Evolutionary conservation across 495 filamentous ascomycete genomes (phyloP), one percentile per base, ranked within the genome.

Genomic region (Acidiella bohemica): DNA sequence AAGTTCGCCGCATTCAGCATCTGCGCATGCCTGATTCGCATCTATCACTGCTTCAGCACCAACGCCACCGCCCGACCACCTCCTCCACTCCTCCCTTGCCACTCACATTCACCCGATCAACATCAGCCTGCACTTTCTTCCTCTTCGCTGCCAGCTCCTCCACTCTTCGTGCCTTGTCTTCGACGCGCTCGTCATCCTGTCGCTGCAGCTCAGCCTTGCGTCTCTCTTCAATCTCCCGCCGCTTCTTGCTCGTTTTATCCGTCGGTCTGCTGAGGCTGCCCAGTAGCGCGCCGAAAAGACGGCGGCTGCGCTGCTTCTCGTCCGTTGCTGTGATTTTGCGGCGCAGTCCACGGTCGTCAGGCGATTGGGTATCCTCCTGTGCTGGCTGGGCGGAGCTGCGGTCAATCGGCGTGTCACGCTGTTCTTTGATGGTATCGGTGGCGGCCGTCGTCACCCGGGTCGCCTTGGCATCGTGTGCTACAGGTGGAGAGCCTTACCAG

Each of bases 171-270:
- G 71, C 75, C 53, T 72, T 74, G 50, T 72, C 67, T 53, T 85
- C 82, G 47, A 80, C 71, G 36, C 71, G 67, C 58, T 80, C 76
- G 48, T 76, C 75, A 51, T 73, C 76, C 60, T 85, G 80, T 48
- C 73, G 63, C 53, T 80, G 77, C 29, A 80, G 66, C 63, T 84
- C 86, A 51, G 83, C 83, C 59, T 86, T 78, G 58, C 90, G 83
- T 54, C 81, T 80, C 54, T 76, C 78, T 62, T 96, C 87, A 54
- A 94, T 88, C 55, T 97, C 88, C 43, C 73, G 75, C 37, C 88
- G 74, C 49, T 77, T 78, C 59, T 75, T 82, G 51, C 84, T 78
- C 53, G 82, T 73, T 51, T 73, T 66, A 32, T 68, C 64, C 5
- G 34, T 29, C 9, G 35, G 25, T 67, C 90, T 82, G 57, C 81